phyloP scores from a whole-genome alignment of 2,329 filamentous ascomycete species.

The Hymenoscyphus salicellus region DNA sequence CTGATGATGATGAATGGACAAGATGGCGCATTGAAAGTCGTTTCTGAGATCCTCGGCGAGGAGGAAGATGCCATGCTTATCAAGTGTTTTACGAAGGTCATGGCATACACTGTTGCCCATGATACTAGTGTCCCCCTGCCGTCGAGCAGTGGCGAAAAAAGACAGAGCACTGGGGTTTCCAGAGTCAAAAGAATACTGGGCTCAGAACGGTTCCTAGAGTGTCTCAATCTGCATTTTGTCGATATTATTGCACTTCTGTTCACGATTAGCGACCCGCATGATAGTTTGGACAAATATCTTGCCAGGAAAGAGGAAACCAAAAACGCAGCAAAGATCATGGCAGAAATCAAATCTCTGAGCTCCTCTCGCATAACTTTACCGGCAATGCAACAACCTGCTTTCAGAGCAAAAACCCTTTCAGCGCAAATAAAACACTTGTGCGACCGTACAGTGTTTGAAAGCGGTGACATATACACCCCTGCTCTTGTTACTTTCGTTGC shows the following conservation, averaged over 20 bases:
- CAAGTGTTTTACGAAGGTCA: slow-evolving; percentile 69
- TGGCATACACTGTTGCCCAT: slow-evolving; percentile 80
- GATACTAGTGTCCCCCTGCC: slow-evolving; percentile 56
- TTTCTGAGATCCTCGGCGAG: slow-evolving; percentile 57
- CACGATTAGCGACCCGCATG: slow-evolving; percentile 73
- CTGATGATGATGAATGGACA: slow-evolving; percentile 80
- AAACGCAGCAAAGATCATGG: slow-evolving; percentile 62
- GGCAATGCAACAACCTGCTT: slow-evolving; percentile 80
- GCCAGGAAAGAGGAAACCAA: slow-evolving; percentile 55
- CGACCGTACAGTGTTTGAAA: slow-evolving; percentile 63
- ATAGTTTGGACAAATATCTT: slow-evolving; percentile 66
- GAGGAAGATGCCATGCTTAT: slow-evolving; percentile 58
- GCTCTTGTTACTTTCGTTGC: slow-evolving; percentile 70
- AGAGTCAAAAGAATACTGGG: slow-evolving; percentile 69
- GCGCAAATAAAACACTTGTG: slow-evolving; percentile 78
- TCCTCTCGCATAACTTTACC: slow-evolving; percentile 65
- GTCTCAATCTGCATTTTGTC: slow-evolving; percentile 68
- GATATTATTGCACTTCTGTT: slow-evolving; percentile 76
- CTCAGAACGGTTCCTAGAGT: slow-evolving; percentile 58
- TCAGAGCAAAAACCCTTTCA: slow-evolving; percentile 72
- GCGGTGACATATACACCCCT: slow-evolving; percentile 69
- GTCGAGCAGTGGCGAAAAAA: slow-evolving; percentile 38
- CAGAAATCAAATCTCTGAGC: slow-evolving; percentile 66
- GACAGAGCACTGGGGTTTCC: slow-evolving; percentile 57
- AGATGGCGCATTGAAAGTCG: slow-evolving; percentile 56